phyloP scores from a whole-genome alignment of 768 basidiomycete genomes.

The Cystofilobasidium ferigula region DNA sequence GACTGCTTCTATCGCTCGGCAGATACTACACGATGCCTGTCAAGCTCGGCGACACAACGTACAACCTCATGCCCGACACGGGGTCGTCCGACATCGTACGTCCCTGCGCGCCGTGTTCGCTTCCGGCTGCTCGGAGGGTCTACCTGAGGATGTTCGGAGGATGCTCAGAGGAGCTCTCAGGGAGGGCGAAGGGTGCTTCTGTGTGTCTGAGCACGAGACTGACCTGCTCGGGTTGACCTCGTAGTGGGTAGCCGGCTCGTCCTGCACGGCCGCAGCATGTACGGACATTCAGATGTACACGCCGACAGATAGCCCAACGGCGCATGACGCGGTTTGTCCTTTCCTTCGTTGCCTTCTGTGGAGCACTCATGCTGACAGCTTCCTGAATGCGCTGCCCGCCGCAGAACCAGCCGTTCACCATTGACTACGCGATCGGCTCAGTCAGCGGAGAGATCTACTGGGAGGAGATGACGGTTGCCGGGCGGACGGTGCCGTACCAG shows the following conservation, averaged over 20 bases:
- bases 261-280: background rate
- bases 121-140: no score
- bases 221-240: background rate
- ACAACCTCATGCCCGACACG: slow-evolving; percentile 12
- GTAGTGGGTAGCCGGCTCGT: slow-evolving; percentile 6
- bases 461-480: slow-evolving; percentile 16
- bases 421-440: slow-evolving; percentile 17
- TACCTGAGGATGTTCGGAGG: background rate
- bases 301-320: background rate
- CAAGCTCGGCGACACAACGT: slow-evolving; percentile 10
- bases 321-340: slow-evolving; percentile 15
- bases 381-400: background rate
- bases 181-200: no score
- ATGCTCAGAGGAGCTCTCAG: background rate
- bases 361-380: background rate
- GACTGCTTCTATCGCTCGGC: background rate
- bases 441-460: slow-evolving; percentile 20
- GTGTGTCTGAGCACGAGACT: background rate
- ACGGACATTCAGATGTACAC: slow-evolving; percentile 4
- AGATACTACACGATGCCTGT: slow-evolving; percentile 24
- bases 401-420: slow-evolving; percentile 13
- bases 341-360: background rate
- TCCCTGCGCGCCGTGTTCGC: no score
- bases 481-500: slow-evolving; percentile 9
- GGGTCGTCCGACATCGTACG: slow-evolving; percentile 22